These are phyloP conservation scores for Colletotrichum liriopes DNA, from an alignment of 2,329 filamentous ascomycete genomes.

Conservation along the genomic window DNA sequence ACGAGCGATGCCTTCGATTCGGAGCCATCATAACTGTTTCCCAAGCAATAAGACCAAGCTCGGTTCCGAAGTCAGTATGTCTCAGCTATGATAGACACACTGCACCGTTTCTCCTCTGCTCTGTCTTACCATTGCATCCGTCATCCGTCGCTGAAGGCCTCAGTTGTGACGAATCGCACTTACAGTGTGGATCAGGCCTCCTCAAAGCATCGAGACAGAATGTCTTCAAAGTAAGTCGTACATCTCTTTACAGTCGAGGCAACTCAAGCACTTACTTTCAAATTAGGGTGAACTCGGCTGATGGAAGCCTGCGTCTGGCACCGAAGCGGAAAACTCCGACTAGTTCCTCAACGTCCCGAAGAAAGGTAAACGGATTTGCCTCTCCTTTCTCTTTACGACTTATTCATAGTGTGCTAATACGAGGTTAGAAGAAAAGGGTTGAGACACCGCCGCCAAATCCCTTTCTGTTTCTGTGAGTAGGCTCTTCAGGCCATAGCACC, in stretches of 20 bases:
- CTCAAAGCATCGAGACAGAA: not conserved
- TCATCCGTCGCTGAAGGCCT: not conserved
- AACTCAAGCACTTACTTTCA: not conserved
- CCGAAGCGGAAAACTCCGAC: not conserved
- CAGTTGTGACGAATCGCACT: too few relatives aligned
- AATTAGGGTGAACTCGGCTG: not conserved
- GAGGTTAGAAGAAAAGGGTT: not conserved
- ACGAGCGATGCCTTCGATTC: not conserved
- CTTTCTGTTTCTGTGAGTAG: not conserved
- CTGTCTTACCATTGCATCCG: not conserved
- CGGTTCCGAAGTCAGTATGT: not conserved
- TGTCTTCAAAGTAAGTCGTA: not conserved
- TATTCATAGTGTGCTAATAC: not conserved
- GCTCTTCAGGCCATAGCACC: not conserved
- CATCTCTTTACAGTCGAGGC: not conserved
- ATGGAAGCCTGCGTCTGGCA: not conserved
- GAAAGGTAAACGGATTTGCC: not conserved
- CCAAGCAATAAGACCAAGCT: not conserved
- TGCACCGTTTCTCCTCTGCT: not conserved
- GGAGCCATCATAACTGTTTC: too few relatives aligned
- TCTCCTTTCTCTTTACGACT: rapidly evolving
- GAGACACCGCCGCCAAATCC: not conserved
- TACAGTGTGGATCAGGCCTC: not conserved
- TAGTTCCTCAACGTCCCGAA: not conserved
- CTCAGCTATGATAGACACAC: not conserved